Conservation (phyloP, 2,329 filamentous ascomycete species). For the Aspergillus hiratsukae region DNA sequence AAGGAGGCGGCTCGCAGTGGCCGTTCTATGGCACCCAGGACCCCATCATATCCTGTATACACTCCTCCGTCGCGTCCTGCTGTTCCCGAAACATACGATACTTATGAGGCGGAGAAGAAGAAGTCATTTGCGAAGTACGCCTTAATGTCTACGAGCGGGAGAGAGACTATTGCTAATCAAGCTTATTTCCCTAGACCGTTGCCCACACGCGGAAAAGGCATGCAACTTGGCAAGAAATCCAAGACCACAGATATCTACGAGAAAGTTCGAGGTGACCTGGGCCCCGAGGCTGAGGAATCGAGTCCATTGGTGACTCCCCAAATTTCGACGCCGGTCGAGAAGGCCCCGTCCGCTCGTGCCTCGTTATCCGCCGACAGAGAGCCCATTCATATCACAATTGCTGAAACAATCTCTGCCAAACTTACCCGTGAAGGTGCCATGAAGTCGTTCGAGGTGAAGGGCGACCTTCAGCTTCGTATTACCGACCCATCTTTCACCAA, state of each 20-base stretch:
- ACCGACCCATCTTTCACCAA: slow-evolving; percentile 85
- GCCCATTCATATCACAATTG: slow-evolving; percentile 80
- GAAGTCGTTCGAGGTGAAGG: slow-evolving; percentile 82
- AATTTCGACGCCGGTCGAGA: slow-evolving; percentile 49
- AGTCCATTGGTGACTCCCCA: slow-evolving; percentile 63
- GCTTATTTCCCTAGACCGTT: slow-evolving; percentile 46
- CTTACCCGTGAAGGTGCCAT: slow-evolving; percentile 82
- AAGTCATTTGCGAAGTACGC: slow-evolving; percentile 75
- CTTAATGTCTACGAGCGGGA: not conserved
- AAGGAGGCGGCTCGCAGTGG: slow-evolving; percentile 85
- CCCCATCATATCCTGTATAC: slow-evolving; percentile 84
- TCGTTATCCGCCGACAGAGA: slow-evolving; percentile 72
- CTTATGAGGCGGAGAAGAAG: slow-evolving; percentile 96
- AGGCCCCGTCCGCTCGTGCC: slow-evolving; percentile 51
- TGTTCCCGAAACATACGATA: slow-evolving; percentile 79
- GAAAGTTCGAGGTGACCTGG: slow-evolving; percentile 85
- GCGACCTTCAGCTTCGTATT: slow-evolving; percentile 87
- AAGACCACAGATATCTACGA: slow-evolving; percentile 98
- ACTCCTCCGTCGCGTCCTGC: slow-evolving; percentile 71
- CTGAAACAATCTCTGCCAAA: slow-evolving; percentile 85
- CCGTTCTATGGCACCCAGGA: slow-evolving; percentile 62
- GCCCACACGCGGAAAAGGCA: slow-evolving; percentile 84
- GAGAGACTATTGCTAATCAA: slow-evolving; percentile 21
- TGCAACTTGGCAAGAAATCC: slow-evolving; percentile 98
- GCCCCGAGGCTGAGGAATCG: slow-evolving; percentile 73